A percentile compares a stretch with the other conserved stretches of the same genome.
phyloP scores from a whole-genome alignment of 1,284 basidiomycete species.

The Boletus semigastroideus region DNA sequence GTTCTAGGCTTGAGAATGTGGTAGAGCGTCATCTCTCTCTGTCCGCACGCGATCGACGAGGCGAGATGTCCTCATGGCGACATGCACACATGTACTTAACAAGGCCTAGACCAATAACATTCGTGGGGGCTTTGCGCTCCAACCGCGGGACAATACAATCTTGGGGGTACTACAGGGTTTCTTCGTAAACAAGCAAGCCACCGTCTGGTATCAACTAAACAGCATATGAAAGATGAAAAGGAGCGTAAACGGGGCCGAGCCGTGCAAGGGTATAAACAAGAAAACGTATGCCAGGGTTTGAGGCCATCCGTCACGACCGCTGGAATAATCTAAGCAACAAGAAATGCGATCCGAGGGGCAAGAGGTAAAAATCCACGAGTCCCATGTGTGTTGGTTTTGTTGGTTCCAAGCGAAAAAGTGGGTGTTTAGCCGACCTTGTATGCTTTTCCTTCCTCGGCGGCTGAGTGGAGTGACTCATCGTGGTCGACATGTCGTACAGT shows the following conservation, averaged over 20 bases:
- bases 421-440: constrained; percentile 5
- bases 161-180: neutral
- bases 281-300: neutral
- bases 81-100: too few relatives aligned
- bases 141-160: neutral
- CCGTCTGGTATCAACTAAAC: neutral
- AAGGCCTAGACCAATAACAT: too few relatives aligned
- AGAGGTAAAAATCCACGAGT: neutral
- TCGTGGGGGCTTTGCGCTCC: neutral
- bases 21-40: too few relatives aligned
- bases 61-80: neutral
- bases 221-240: neutral
- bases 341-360: neutral
- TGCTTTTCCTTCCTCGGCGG: constrained; percentile 4
- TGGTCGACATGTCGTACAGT: neutral
- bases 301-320: neutral
- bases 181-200: neutral
- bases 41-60: too few relatives aligned
- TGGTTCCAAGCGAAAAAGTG: neutral
- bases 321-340: neutral
- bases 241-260: neutral
- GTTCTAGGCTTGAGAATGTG: neutral
- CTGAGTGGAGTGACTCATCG: constrained; percentile 2
- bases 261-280: neutral
- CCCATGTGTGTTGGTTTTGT: neutral